These are phyloP conservation scores for Geosmithia putterillii DNA, from an alignment of 2,329 filamentous ascomycete genomes.

Conservation along the genomic window DNA sequence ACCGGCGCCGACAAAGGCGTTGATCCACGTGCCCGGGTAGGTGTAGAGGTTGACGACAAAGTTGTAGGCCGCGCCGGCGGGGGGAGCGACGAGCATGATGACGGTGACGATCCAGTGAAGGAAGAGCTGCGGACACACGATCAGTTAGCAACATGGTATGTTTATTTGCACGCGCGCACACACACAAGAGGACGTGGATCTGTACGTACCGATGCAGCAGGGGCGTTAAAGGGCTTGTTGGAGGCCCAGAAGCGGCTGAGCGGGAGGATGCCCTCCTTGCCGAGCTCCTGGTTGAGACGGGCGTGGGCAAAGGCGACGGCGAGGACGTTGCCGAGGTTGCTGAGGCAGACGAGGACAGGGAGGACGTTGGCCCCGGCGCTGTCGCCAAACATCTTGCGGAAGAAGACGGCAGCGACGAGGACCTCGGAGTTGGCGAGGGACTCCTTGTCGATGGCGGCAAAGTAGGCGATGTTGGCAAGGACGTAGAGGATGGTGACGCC, in stretches of 20 bases:
- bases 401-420: conserved; percentile 49
- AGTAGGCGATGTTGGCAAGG: conserved; percentile 54
- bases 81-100: conserved; percentile 53
- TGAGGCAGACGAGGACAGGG: conserved; percentile 46
- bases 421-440: conserved; percentile 45
- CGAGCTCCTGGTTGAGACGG: conserved; percentile 52
- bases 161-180: neutral
- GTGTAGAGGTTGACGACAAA: conserved; percentile 48
- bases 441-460: conserved; percentile 46
- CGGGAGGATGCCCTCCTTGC: conserved; percentile 56
- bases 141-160: too few relatives aligned
- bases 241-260: conserved; percentile 57
- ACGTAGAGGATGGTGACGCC: conserved; percentile 49
- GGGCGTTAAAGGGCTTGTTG: conserved; percentile 54
- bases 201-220: conserved; percentile 39
- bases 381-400: conserved; percentile 48
- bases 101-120: conserved; percentile 55
- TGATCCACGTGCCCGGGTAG: conserved; percentile 42
- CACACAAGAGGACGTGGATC: too few relatives aligned
- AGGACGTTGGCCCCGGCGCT: conserved; percentile 34
- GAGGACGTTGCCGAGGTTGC: conserved; percentile 49
- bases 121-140: conserved; percentile 28
- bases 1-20: conserved; percentile 35
- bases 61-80: conserved; percentile 56
- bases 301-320: conserved; percentile 48